phyloP scores from a whole-genome alignment of 371 early-diverging fungal species.

The Mucor ambiguus region DNA sequence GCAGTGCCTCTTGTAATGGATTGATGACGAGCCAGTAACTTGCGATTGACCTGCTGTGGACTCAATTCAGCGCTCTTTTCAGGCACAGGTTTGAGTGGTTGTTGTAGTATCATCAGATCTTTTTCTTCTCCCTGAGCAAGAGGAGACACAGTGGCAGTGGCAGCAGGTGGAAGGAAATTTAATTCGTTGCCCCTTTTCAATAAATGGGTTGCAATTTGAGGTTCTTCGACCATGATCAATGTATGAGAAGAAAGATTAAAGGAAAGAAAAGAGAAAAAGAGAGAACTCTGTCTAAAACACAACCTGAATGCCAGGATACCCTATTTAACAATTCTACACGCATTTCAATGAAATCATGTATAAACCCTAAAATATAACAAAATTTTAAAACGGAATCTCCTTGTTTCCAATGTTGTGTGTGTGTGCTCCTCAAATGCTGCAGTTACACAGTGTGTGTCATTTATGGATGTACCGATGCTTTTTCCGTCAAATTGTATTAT shows the following conservation, averaged over 20 bases:
- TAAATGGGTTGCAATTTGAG: neutral
- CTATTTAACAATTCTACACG: conserved; percentile 3
- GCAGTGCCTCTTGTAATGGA: conserved; percentile 27
- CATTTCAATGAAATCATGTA: conserved; percentile 5
- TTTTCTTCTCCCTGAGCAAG: neutral
- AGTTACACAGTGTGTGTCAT: conserved; percentile 1
- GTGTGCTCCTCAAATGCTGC: neutral
- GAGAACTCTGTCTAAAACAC: neutral
- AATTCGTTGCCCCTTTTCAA: conserved; percentile 9
- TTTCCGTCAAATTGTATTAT: neutral
- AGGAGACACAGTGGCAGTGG: neutral
- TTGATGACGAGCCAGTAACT: neutral
- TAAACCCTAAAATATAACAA: neutral
- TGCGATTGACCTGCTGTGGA: neutral
- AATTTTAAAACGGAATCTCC: conserved; percentile 7
- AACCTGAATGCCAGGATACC: neutral
- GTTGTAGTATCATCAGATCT: neutral
- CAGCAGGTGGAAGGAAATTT: conserved; percentile 1
- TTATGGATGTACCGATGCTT: neutral
- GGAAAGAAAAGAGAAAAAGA: neutral
- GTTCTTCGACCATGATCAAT: conserved; percentile 9
- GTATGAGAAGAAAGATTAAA: neutral
- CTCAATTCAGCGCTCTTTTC: neutral
- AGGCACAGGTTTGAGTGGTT: neutral
- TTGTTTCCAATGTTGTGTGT: neutral